Evolutionary conservation across 192 early-diverging fungal species (phyloP).

Genomic region (Gigaspora rosea): DNA sequence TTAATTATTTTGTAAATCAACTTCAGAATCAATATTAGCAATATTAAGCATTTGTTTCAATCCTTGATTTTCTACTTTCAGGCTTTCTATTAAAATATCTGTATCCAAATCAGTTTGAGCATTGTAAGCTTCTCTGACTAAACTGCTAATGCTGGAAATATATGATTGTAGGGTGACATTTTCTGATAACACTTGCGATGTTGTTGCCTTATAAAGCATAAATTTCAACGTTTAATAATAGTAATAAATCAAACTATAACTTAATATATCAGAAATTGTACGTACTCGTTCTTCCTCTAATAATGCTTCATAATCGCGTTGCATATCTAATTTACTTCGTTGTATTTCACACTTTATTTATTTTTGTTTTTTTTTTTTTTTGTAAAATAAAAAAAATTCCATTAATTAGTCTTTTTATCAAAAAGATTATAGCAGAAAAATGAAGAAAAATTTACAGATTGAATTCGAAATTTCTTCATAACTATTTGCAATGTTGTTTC

Average conservation of each 20-base stretch:
- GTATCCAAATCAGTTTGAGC: slow-evolving; percentile 22
- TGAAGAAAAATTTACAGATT: slow-evolving; percentile 8
- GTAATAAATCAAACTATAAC: not conserved
- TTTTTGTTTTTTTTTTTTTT: not conserved
- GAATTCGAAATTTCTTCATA: slow-evolving; percentile 30
- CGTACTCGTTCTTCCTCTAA: slow-evolving; percentile 18
- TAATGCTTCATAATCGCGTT: slow-evolving; percentile 25
- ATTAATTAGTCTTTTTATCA: slow-evolving; percentile 4
- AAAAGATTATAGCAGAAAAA: not conserved
- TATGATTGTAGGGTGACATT: slow-evolving; percentile 24
- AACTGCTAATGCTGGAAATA: not conserved
- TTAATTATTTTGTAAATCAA: not conserved
- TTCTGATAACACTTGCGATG: not conserved
- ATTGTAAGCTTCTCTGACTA: slow-evolving; percentile 32
- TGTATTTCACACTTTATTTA: slow-evolving; percentile 21
- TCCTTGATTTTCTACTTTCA: slow-evolving; percentile 32
- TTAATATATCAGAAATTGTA: not conserved
- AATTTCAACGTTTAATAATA: not conserved
- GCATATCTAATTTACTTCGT: slow-evolving; percentile 28
- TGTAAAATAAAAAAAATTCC: not conserved
- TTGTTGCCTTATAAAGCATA: not conserved
- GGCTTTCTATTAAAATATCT: slow-evolving; percentile 26
- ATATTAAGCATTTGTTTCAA: slow-evolving; percentile 32
- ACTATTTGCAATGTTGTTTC: slow-evolving; percentile 21
- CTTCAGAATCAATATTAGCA: not conserved